phyloP scores from a whole-genome alignment of 108 stramenopile genomes.

The Cyclotella sp. region DNA sequence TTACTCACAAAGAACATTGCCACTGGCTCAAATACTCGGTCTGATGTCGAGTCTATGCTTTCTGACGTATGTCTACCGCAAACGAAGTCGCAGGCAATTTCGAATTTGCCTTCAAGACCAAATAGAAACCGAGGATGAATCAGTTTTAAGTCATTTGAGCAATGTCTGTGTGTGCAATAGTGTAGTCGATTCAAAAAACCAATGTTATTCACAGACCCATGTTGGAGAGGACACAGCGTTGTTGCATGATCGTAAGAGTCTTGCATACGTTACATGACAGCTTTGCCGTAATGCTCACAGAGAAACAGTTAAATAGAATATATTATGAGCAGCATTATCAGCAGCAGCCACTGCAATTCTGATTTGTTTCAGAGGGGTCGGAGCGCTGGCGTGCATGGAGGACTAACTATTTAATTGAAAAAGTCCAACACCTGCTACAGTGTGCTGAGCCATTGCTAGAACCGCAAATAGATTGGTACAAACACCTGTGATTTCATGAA shows the following conservation, averaged over 20 bases:
- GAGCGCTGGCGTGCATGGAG: too few species aligned
- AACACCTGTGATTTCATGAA: too few species aligned
- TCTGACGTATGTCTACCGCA: slow-evolving; percentile 7
- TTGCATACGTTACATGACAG: not conserved
- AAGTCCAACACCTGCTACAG: too few species aligned
- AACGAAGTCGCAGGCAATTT: not conserved
- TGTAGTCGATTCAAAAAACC: not conserved
- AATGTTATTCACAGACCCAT: not conserved
- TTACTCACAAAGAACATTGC: not conserved
- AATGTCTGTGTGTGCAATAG: not conserved
- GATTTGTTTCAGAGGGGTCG: too few species aligned
- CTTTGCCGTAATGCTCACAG: too few species aligned
- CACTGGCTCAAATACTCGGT: not conserved
- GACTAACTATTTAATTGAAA: too few species aligned
- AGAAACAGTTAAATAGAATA: too few species aligned
- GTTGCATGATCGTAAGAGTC: not conserved
- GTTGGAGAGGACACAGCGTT: not conserved
- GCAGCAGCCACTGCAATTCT: too few species aligned
- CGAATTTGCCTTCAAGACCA: not conserved
- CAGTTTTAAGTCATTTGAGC: not conserved
- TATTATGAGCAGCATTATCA: too few species aligned
- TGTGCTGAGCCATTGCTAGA: too few species aligned
- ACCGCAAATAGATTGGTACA: too few species aligned
- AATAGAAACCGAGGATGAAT: not conserved
- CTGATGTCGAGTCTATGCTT: slow-evolving; percentile 1